Conservation (phyloP, 306 rosid species). For the barrel medic (Medicago truncatula) region DNA sequence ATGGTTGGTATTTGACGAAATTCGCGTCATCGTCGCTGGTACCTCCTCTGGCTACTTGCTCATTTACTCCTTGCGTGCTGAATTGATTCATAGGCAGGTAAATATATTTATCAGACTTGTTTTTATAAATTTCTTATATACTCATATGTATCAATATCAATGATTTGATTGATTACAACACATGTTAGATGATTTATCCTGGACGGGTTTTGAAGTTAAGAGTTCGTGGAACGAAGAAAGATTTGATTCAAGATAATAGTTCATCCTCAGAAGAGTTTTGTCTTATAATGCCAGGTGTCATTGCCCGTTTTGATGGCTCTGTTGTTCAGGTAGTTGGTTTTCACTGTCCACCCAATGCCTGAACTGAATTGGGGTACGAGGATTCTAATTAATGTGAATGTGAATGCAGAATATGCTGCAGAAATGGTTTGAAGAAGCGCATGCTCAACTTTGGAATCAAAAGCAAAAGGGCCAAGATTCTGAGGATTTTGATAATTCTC, state of each 20-base stretch:
- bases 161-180: too few relatives aligned
- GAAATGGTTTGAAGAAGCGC: conserved; percentile 75
- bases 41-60: conserved; percentile 81
- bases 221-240: conserved; percentile 89
- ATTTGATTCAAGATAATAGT: conserved; percentile 64
- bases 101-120: neutral
- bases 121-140: too few relatives aligned
- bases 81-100: conserved; percentile 87
- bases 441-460: conserved; percentile 65
- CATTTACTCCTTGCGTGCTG: conserved; percentile 70
- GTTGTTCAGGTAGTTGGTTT: conserved; percentile 73
- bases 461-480: conserved; percentile 52
- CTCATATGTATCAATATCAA: neutral
- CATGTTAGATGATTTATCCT: conserved; percentile 72
- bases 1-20: conserved; percentile 81
- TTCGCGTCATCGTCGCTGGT: conserved; percentile 78
- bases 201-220: conserved; percentile 76
- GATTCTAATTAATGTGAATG: conserved; percentile 27
- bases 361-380: conserved; percentile 17
- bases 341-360: neutral
- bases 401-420: conserved; percentile 74
- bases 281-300: conserved; percentile 74
- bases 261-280: conserved; percentile 85
- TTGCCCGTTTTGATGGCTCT: conserved; percentile 86
- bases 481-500: conserved; percentile 62